These are phyloP conservation scores for Umbelopsis sp. DNA, from an alignment of 192 early-diverging fungal genomes.

Conservation along the genomic window DNA sequence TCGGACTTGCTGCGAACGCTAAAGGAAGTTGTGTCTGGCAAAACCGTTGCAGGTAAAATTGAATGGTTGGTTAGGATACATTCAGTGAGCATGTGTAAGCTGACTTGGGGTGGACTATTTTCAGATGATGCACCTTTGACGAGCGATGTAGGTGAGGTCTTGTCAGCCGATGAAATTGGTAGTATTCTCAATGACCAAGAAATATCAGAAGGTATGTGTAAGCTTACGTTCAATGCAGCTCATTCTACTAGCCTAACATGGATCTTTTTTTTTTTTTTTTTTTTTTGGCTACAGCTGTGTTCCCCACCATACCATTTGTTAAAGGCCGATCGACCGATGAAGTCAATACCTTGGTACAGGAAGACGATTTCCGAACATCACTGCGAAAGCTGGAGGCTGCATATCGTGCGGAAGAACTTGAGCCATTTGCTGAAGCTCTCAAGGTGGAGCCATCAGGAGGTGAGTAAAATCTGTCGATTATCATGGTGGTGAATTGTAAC, in stretches of 20 bases:
- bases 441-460: slow-evolving; percentile 21
- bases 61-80: not conserved
- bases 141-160: not conserved
- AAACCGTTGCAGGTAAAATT: not conserved
- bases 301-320: slow-evolving; percentile 26
- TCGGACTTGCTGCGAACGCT: slow-evolving; percentile 3
- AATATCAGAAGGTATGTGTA: slow-evolving; percentile 5
- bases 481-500: no score
- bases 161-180: slow-evolving; percentile 10
- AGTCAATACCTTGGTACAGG: slow-evolving; percentile 22
- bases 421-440: slow-evolving; percentile 18
- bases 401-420: slow-evolving; percentile 20
- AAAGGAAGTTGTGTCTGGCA: not conserved
- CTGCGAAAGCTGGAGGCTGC: slow-evolving; percentile 25
- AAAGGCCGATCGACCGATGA: slow-evolving; percentile 19
- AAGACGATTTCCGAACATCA: slow-evolving; percentile 20
- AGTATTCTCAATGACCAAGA: not conserved
- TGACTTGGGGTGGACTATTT: not conserved
- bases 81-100: no score
- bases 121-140: slow-evolving; percentile 2
- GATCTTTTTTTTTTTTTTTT: slow-evolving; percentile 9
- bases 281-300: slow-evolving; percentile 9
- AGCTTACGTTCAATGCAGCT: no score
- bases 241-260: not conserved
- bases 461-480: not conserved